Conservation (phyloP, 352 stramenopile genomes). For the Globisporangium paddicum region DNA sequence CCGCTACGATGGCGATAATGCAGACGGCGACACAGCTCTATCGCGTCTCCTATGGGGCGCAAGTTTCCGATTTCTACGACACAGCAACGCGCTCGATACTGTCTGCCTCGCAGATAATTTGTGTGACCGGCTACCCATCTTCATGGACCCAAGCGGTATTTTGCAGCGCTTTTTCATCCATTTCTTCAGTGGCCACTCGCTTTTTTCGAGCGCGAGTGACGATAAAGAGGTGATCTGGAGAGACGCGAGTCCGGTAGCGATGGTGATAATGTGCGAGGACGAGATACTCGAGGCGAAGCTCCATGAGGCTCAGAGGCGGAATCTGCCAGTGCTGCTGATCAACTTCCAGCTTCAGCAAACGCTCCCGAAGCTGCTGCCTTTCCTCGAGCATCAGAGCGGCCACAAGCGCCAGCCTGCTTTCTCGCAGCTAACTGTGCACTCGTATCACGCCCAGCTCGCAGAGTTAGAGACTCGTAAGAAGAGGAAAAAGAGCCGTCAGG, state of each 20-base stretch:
- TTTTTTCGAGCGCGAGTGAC: conserved; percentile 21
- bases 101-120: conserved; percentile 26
- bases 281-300: conserved; percentile 17
- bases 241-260: conserved; percentile 12
- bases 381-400: conserved; percentile 11
- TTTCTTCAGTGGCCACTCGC: conserved; percentile 35
- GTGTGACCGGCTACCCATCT: conserved; percentile 32
- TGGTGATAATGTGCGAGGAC: conserved; percentile 34
- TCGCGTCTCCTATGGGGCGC: conserved; percentile 26
- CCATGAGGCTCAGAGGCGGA: conserved; percentile 22
- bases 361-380: conserved; percentile 11
- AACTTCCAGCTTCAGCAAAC: conserved; percentile 22
- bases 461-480: not conserved
- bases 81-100: conserved; percentile 5
- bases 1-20: not conserved
- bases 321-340: conserved; percentile 28
- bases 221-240: conserved; percentile 15
- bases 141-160: conserved; percentile 35
- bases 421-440: conserved; percentile 6
- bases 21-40: not conserved
- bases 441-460: not conserved
- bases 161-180: conserved; percentile 46
- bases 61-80: conserved; percentile 32
- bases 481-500: not conserved
- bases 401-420: conserved; percentile 17